Base-by-base conservation (phyloP, 331 rosid genomes). In the Rhamnella rubrinervis region DNA sequence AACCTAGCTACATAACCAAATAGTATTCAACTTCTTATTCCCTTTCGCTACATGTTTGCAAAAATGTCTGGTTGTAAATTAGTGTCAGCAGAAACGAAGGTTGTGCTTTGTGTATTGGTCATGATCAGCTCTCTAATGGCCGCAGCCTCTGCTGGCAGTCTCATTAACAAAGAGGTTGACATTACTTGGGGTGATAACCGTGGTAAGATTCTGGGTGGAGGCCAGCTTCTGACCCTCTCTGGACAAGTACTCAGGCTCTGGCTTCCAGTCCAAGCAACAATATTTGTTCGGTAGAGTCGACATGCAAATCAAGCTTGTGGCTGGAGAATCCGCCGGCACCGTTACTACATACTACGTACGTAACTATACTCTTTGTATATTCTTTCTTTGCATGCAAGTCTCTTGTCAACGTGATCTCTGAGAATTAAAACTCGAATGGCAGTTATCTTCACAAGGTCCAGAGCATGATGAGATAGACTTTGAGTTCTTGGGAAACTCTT, bases 241-340 rank as follows among this genome's bases (percentile, higher is more conserved):
- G 4, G 87, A 83, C 68, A 69, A 75, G 63, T 52, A 53, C 28
- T 83, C 87, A 0, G 84, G 87, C 6, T 83, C 87, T 1, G 87
- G 87, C 65, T 83, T 83, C 21, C 71, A 67, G 19, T 83, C 87
- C 47, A 83, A 83, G 49, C 47, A 53, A 12, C 77, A 83, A 61
- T 83, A 67, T 51, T 64, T 79, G 20, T 72, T 79, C 31, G 87
- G 87, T 10, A 72, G 84, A 14, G 63, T 83, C 20, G 87, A 83
- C 62, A 73, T 83, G 52, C 82, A 79, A 66, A 78, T 83, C 74
- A 83, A 68, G 61, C 59, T 83, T 3, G 84, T 83, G 19, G n/a
- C 87, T 2, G 86, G 80, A 18, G 79, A 83, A 66, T 83, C 87
- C 2, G 87, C 82, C 40, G 84, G 87, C 21, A 79, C 87, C 4